Percentiles rank a stretch among this genome's conserved stretches.
phyloP scores from a whole-genome alignment of 495 filamentous ascomycete genomes.

The Cladorrhinum samala region DNA sequence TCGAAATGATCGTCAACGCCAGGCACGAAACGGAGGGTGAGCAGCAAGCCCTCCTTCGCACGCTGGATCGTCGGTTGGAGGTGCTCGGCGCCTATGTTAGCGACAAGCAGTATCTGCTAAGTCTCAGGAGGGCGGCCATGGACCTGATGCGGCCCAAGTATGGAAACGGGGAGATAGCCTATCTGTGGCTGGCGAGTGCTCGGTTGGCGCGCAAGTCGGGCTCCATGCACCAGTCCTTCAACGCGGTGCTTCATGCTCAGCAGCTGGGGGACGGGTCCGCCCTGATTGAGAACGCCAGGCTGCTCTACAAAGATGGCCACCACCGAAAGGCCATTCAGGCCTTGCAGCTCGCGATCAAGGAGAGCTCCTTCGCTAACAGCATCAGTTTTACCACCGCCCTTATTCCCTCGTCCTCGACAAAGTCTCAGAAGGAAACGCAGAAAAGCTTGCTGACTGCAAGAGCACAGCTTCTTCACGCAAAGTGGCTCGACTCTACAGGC shows the following conservation, averaged over 20 bases:
- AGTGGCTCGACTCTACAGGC: slow-evolving; percentile 90
- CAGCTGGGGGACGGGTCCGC: slow-evolving; percentile 77
- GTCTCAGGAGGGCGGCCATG: slow-evolving; percentile 81
- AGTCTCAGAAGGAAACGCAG: slow-evolving; percentile 34
- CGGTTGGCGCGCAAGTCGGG: slow-evolving; percentile 79
- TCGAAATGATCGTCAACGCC: slow-evolving; percentile 68
- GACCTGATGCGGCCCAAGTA: slow-evolving; percentile 51
- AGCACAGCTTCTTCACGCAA: slow-evolving; percentile 83
- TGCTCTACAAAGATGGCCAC: slow-evolving; percentile 92
- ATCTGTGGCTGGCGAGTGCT: slow-evolving; percentile 80
- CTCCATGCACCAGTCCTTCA: slow-evolving; percentile 78
- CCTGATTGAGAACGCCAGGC: slow-evolving; percentile 83
- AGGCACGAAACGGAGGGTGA: slow-evolving; percentile 30
- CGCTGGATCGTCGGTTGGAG: slow-evolving; percentile 69
- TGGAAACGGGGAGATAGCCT: slow-evolving; percentile 64
- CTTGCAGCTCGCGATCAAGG: slow-evolving; percentile 74
- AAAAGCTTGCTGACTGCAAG: slow-evolving; percentile 52
- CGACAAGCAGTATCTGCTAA: slow-evolving; percentile 93
- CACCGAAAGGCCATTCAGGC: slow-evolving; percentile 92
- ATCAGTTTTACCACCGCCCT: slow-evolving; percentile 26
- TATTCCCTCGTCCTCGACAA: slow-evolving; percentile 40
- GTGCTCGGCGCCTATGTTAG: slow-evolving; percentile 77
- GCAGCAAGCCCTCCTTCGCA: slow-evolving; percentile 44
- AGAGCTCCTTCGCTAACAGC: slow-evolving; percentile 53
- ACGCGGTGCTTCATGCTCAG: slow-evolving; percentile 84